These are phyloP conservation scores for Carex myosuroides DNA, from an alignment of 176 grass and related monocot species.

Conservation along the genomic window DNA sequence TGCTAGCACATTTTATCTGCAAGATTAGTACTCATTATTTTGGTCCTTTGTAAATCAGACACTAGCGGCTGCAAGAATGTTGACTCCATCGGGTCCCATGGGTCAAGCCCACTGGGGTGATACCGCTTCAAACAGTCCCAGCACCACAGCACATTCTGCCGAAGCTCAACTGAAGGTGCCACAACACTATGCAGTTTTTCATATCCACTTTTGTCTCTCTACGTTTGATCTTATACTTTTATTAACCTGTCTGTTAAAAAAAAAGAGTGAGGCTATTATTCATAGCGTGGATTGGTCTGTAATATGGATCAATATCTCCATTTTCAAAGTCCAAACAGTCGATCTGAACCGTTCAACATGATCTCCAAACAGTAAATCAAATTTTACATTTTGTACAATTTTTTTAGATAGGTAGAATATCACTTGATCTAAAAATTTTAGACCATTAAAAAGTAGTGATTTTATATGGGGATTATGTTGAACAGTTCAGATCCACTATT, in stretches of 20 bases:
- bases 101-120: conserved; percentile 96
- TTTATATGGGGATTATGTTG: too few species aligned
- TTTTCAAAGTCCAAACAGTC: too few species aligned
- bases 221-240: background rate
- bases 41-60: conserved; percentile 41
- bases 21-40: background rate
- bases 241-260: background rate
- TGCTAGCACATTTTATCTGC: background rate
- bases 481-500: too few species aligned
- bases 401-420: too few species aligned
- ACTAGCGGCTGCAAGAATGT: conserved; percentile 96
- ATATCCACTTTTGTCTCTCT: background rate
- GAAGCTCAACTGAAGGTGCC: conserved; percentile 94
- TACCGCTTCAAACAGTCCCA: conserved; percentile 69
- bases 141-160: conserved; percentile 56
- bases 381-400: too few species aligned
- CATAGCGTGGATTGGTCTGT: too few species aligned
- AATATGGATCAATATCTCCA: too few species aligned
- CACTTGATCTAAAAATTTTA: too few species aligned
- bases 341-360: too few species aligned
- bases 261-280: too few species aligned
- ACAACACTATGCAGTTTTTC: background rate
- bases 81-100: conserved; percentile 90
- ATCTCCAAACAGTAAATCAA: too few species aligned
- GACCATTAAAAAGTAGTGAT: too few species aligned